Evolutionary conservation across 192 early-diverging fungal genomes (phyloP).

Genomic region (Endogone sp.): DNA sequence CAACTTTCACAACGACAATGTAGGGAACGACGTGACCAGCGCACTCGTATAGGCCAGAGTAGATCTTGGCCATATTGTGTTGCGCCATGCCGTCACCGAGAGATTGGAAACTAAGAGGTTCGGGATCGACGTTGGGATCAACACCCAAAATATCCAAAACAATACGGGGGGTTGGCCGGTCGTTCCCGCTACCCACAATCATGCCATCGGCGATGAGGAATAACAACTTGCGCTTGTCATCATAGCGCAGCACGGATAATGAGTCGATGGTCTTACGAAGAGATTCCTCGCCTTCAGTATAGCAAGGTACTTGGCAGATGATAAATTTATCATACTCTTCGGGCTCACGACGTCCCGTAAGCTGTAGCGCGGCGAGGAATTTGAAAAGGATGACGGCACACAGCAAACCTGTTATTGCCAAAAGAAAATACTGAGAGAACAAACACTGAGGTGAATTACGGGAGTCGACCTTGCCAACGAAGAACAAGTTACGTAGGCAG

Average conservation of each 20-base stretch:
- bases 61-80: conserved; percentile 93
- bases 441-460: conserved; percentile 77
- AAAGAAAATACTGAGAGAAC: conserved; percentile 81
- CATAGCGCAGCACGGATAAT: conserved; percentile 69
- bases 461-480: conserved; percentile 80
- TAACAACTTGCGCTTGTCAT: conserved; percentile 85
- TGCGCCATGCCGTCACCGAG: conserved; percentile 89
- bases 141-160: conserved; percentile 91
- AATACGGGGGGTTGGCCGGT: conserved; percentile 93
- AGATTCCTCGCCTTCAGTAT: conserved; percentile 87
- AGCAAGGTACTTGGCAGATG: conserved; percentile 93
- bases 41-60: conserved; percentile 90
- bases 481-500: conserved; percentile 84
- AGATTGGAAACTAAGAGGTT: conserved; percentile 77
- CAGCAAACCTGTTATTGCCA: conserved; percentile 76
- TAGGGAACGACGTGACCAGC: conserved; percentile 89
- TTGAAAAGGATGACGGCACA: conserved; percentile 77
- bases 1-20: conserved; percentile 92
- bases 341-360: conserved; percentile 63
- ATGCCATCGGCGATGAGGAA: conserved; percentile 89
- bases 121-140: conserved; percentile 69
- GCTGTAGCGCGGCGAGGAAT: conserved; percentile 76
- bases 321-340: conserved; percentile 95
- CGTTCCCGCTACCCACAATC: conserved; percentile 95
- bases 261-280: conserved; percentile 83